Base-by-base conservation (phyloP, 257 asterid genomes). In the Przewalskia tangutica region DNA sequence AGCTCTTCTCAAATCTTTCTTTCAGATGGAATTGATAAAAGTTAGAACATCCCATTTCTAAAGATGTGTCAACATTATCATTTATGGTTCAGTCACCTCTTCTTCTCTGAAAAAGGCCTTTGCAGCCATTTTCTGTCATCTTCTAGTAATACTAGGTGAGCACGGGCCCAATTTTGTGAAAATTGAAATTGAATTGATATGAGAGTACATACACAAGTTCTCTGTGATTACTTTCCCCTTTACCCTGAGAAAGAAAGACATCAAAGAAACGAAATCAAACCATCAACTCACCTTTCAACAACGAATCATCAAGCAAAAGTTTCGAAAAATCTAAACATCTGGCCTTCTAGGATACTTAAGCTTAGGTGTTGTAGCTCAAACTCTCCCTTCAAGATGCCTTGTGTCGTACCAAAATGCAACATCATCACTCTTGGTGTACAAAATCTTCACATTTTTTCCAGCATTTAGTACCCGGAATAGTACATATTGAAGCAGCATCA, bases 341-440 rank as follows among this genome's bases (percentile, higher is more conserved):
- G 97, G 97, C 86, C 98, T 89, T 23, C 92, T 92, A 13, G 98
- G 97, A 85, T 94, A 94, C 86, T 76, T 91, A 94, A 94, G 85
- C 94, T 89, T 77, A 94, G 89, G 51, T 90, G 93, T 3, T 83
- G 89, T 50, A 94, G 82, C 82, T 91, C 97, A n/a, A 94, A 92
- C 59, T 94, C 97, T 73, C 98, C 98, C 88, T 88, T 90, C n/a
- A 92, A 89, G 20, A 77, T 86, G 13, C 90, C 97, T 8, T 89
- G 87, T 70, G 90, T 92, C 89, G 77, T 80, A 5, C 98, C 97
- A 5, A 95, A 88, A 68, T 91, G 32, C 32, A 27, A 27, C 32
- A 27, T 1, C 97, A 27, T 94, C 94, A 53, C 32, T 27, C 93
- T 89, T 12, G 98, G 89, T 27, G 32, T 27, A 27, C 32, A 27